Conservation (phyloP, 2,329 filamentous ascomycete species). For the Epicoccum nigrum region DNA sequence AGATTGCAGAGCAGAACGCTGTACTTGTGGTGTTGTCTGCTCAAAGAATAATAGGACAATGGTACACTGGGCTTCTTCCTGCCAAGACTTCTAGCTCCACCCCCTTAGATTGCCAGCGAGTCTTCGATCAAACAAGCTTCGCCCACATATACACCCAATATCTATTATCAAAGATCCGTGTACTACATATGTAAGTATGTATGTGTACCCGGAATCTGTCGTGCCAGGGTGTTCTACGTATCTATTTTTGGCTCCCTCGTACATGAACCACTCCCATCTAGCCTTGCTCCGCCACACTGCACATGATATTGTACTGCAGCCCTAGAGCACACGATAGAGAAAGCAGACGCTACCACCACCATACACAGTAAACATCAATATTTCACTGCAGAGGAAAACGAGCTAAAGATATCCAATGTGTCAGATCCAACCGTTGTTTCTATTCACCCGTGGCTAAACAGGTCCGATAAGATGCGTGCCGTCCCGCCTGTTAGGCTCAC, state of each 20-base stretch:
- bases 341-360: not conserved
- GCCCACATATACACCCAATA: not conserved
- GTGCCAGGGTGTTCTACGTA: not conserved
- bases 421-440: not conserved
- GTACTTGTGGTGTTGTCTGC: not conserved
- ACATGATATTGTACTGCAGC: not conserved
- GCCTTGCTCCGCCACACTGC: not conserved
- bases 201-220: not conserved
- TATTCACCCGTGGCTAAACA: not conserved
- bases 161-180: not conserved
- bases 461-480: conserved; percentile 14
- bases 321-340: conserved; percentile 1
- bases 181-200: not conserved
- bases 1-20: not conserved
- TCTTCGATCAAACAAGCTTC: conserved; percentile 14
- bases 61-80: not conserved
- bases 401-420: not conserved
- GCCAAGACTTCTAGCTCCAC: conserved; percentile 5
- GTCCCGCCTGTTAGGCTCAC: conserved; percentile 9
- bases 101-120: conserved; percentile 4
- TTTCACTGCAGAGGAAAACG: not conserved
- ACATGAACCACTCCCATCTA: not conserved
- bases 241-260: not conserved
- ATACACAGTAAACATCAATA: not conserved
- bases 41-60: too few relatives aligned